phyloP scores from a whole-genome alignment of 2,329 filamentous ascomycete species.

The Diplodia corticola region DNA sequence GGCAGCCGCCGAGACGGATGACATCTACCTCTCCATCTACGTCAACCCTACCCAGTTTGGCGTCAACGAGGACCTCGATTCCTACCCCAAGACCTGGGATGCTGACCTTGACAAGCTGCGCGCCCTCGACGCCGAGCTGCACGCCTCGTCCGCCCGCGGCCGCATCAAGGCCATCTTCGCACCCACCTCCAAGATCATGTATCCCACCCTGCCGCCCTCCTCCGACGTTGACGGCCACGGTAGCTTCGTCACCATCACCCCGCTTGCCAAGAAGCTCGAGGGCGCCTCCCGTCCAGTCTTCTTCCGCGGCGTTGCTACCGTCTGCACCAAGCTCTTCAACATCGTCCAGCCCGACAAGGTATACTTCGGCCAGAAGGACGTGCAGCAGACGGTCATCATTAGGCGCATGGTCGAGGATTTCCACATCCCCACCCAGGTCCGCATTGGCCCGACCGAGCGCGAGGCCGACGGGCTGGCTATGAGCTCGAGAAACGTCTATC shows the following conservation, averaged over 20 bases:
- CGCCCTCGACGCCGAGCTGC: conserved; percentile 70
- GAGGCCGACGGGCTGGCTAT: conserved; percentile 82
- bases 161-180: conserved; percentile 82
- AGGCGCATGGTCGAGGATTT: conserved; percentile 86
- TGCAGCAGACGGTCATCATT: conserved; percentile 93
- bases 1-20: conserved; percentile 79
- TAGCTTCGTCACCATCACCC: conserved; percentile 89
- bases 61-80: conserved; percentile 78
- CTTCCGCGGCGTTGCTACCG: conserved; percentile 92
- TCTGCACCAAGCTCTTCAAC: conserved; percentile 93
- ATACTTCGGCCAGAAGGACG: conserved; percentile 97
- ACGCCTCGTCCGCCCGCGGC: conserved; percentile 51
- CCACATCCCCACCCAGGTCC: conserved; percentile 71
- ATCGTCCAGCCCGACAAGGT: conserved; percentile 75
- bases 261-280: conserved; percentile 77
- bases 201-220: conserved; percentile 75
- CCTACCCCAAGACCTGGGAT: conserved; percentile 89
- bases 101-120: conserved; percentile 69
- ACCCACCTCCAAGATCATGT: conserved; percentile 80
- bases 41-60: conserved; percentile 98
- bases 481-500: conserved; percentile 91
- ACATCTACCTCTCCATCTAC: conserved; percentile 89
- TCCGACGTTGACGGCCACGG: conserved; percentile 74
- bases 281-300: conserved; percentile 87
- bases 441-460: conserved; percentile 72